These are phyloP conservation scores for Parasitella parasitica DNA, from an alignment of 371 early-diverging fungal species.

Conservation along the genomic window DNA sequence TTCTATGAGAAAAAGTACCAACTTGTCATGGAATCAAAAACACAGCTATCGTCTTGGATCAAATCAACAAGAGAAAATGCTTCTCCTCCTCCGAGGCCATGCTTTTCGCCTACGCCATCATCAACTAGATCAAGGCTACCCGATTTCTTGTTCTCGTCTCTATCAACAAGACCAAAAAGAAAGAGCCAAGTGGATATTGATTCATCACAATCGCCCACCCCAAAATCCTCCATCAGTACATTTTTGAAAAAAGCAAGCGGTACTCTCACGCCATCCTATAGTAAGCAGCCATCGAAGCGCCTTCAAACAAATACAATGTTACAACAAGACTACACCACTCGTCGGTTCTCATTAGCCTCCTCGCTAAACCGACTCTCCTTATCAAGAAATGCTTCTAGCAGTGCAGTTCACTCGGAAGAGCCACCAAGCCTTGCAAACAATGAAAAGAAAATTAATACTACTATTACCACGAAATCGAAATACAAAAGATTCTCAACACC, in stretches of 20 bases:
- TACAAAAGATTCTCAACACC: neutral
- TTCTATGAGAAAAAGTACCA: slow-evolving; percentile 18
- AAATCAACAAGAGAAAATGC: slow-evolving; percentile 7
- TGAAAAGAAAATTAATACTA: neutral
- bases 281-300: neutral
- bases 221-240: slow-evolving; percentile 18
- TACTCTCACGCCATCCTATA: neutral
- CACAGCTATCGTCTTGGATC: slow-evolving; percentile 19
- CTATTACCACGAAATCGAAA: neutral
- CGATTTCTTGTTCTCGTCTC: slow-evolving; percentile 9
- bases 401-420: neutral
- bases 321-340: too few species aligned
- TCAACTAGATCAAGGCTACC: slow-evolving; percentile 6
- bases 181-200: neutral
- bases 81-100: neutral
- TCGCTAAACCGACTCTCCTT: slow-evolving; percentile 20
- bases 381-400: neutral
- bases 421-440: neutral
- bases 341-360: slow-evolving; percentile 7
- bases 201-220: neutral
- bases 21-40: slow-evolving; percentile 5
- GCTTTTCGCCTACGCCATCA: neutral
- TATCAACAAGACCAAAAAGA: slow-evolving; percentile 7
- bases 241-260: slow-evolving; percentile 23
- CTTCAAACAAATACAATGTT: neutral